Base-by-base conservation (phyloP, 2,329 filamentous ascomycete genomes). In the Sporothrix humicola region DNA sequence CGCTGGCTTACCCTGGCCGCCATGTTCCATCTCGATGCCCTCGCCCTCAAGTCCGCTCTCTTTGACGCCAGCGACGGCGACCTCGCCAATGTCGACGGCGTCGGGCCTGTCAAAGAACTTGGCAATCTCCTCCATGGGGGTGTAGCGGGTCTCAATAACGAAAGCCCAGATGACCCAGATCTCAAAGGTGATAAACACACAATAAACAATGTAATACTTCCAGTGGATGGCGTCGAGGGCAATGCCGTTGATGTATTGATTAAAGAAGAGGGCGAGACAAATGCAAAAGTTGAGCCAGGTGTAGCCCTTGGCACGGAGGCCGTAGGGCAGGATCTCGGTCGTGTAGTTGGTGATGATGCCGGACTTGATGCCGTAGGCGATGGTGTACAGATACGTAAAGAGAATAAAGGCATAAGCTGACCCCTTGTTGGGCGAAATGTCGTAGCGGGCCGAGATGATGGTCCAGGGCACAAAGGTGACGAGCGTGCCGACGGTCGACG, bases 41-140 rank as follows among this genome's bases (percentile, higher is more conserved):
- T 37, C 31, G 31, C 31, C 31, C 81, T 46, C 59, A 8, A 63
- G 23, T 10, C 44, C 44, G 20, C 63, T 50, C 23, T 50, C 44
- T 20, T 66, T 66, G 63, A 66, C 63, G 6, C 63, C 63, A 44
- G 63, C 63, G 44, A 66, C 63, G 44, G 63, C 63, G 23, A 66
- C 20, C 20, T 66, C 63, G 9, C 44, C 63, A 50, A 66, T 66
- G 10, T 66, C 63, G 63, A 66, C 44, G 10, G 44, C 44, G 20
- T 50, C 63, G 12, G 63, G 63, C 2, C 42, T 44, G 20, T 66
- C 63, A 66, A 66, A 66, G 44, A 26, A 66, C 42, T 31, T 48
- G 50, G 42, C 42, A 7, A 48, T 66, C 48, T 66, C 63, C 63
- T 66, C 63, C 63, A 66, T 66, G n/a, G 63, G 63, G 4, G 63